These are phyloP conservation scores for Lobosporangium transversale DNA, from an alignment of 192 early-diverging fungal species.

Conservation along the genomic window DNA sequence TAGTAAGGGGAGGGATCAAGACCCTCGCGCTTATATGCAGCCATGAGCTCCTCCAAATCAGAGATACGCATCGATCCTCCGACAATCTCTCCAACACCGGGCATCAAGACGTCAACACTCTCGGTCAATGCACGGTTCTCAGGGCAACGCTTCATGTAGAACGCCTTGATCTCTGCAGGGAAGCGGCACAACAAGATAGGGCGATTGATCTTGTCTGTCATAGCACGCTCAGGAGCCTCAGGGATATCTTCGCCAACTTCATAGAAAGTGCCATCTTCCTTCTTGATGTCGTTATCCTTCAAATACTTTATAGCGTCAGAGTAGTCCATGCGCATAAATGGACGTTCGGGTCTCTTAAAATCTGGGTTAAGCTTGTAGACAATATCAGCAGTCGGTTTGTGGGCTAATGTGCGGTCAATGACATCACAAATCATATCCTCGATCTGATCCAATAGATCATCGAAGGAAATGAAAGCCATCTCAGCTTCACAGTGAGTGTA, in stretches of 20 bases:
- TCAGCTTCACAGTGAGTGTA: conserved; percentile 98
- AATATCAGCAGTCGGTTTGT: conserved; percentile 79
- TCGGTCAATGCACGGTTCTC: conserved; percentile 91
- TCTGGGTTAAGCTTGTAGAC: conserved; percentile 91
- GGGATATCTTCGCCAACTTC: conserved; percentile 99
- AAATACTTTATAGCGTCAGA: conserved; percentile 96
- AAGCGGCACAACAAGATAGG: conserved; percentile 97
- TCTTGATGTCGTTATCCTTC: conserved; percentile 88
- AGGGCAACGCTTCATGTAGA: conserved; percentile 97
- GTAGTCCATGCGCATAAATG: conserved; percentile 97
- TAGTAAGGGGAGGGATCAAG: conserved; percentile 95
- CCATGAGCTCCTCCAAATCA: conserved; percentile 81
- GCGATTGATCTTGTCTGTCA: conserved; percentile 97
- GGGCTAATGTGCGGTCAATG: conserved; percentile 80
- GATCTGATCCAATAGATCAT: conserved; percentile 85
- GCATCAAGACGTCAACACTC: conserved; percentile 98
- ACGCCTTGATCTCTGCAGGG: conserved; percentile 97
- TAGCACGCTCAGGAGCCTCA: conserved; percentile 95
- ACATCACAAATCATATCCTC: conserved; percentile 91
- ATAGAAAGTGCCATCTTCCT: conserved; percentile 90
- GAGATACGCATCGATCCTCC: conserved; percentile 98
- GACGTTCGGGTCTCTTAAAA: conserved; percentile 84
- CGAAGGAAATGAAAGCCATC: conserved; percentile 92
- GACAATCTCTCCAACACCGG: conserved; percentile 97
- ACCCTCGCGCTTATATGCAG: conserved; percentile 86